Evolutionary conservation across 2,329 filamentous ascomycete species (phyloP).

Genomic region (Cercospora sp.): DNA sequence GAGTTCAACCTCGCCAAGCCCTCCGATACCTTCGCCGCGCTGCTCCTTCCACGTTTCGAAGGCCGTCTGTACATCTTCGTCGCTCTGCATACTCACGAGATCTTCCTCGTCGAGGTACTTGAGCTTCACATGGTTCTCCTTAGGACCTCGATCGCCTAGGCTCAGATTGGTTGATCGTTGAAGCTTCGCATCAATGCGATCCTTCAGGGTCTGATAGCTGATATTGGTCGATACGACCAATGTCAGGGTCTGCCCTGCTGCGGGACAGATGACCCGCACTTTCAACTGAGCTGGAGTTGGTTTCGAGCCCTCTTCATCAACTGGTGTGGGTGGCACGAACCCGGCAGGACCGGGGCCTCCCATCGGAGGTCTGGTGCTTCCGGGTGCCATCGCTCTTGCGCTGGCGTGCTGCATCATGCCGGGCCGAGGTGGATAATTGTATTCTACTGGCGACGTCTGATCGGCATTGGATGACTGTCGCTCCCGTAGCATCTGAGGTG

Average conservation of each 20-base stretch:
- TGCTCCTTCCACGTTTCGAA: conserved; percentile 92
- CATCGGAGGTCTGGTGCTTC: conserved; percentile 35
- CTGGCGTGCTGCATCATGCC: conserved; percentile 27
- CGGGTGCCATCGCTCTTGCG: conserved; percentile 44
- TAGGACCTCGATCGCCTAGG: conserved; percentile 65
- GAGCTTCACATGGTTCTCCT: conserved; percentile 66
- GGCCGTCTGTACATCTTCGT: conserved; percentile 94
- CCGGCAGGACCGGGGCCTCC: conserved; percentile 20
- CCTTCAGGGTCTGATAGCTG: conserved; percentile 86
- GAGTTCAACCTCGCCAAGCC: conserved; percentile 85
- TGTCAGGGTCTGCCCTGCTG: conserved; percentile 84
- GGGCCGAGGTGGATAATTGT: conserved; percentile 24
- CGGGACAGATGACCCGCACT: conserved; percentile 82
- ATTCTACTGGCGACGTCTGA: conserved; percentile 29
- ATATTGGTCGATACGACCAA: conserved; percentile 97
- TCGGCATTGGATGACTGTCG: conserved; percentile 41
- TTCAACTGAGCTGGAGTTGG: conserved; percentile 75
- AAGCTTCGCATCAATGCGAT: conserved; percentile 94
- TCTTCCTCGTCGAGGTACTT: conserved; percentile 93
- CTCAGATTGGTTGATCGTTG: conserved; percentile 81
- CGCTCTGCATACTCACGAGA: conserved; percentile 87
- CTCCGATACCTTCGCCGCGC: conserved; percentile 60
- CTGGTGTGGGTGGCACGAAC: conserved; percentile 20
- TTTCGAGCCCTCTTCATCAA: conserved; percentile 43
- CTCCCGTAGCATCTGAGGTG: conserved; percentile 67